Conservation (phyloP, 108 stramenopile genomes). For the Cafeteria roenbergensis region DNA sequence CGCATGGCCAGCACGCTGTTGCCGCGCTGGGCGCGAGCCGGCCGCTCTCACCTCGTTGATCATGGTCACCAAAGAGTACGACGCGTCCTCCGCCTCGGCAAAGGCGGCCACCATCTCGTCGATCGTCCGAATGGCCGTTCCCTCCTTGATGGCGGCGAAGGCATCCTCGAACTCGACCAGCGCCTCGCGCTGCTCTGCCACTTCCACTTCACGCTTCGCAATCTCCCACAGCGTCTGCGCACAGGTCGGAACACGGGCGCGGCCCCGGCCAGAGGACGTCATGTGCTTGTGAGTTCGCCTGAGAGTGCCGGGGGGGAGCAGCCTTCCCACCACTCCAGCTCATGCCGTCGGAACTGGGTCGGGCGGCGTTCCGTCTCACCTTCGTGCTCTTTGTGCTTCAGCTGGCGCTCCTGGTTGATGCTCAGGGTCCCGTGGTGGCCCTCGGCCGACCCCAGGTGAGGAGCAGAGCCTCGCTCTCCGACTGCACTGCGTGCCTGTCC, state of each 20-base stretch:
- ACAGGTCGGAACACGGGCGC: no score
- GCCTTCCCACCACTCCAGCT: no score
- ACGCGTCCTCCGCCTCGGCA: conserved; percentile 57
- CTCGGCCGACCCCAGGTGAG: neutral
- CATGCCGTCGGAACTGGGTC: no score
- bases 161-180: conserved; percentile 62
- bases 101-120: conserved; percentile 56
- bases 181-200: conserved; percentile 39
- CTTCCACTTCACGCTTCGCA: conserved; percentile 36
- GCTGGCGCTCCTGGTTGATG: conserved; percentile 17
- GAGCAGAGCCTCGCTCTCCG: neutral
- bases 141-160: conserved; percentile 55
- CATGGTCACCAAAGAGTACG: conserved; percentile 55
- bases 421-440: conserved; percentile 16
- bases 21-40: no score
- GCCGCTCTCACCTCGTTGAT: conserved; percentile 59
- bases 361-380: no score
- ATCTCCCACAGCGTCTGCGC: conserved; percentile 4
- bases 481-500: conserved; percentile 13
- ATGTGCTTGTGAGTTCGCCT: no score
- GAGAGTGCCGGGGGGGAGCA: no score
- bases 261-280: no score
- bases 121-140: conserved; percentile 50
- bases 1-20: no score
- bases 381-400: conserved; percentile 29